Base-by-base conservation (phyloP, 306 rosid species). In the Oemleria cerasiformis region DNA sequence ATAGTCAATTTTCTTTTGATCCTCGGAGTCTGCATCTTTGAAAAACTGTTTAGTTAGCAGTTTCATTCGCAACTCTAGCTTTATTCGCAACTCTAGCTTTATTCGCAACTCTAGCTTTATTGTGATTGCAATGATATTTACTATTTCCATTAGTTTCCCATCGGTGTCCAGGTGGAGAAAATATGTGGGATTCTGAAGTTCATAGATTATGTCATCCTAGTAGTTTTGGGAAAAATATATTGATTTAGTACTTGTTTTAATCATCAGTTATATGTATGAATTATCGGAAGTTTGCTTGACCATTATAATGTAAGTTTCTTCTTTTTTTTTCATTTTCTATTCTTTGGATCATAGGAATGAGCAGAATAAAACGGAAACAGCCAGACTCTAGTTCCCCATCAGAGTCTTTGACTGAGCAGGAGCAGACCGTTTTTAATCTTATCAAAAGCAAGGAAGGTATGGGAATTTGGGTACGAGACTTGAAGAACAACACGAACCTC, bases 381-480 rank as follows among this genome's bases (percentile, higher is more conserved):
- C 84, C 67, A 38, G 90, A 86, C 6, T 67, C 81, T 44, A 69
- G 57, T 43, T 44, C 78, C 13, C 73, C 63, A 7, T 45, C 73
- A 1, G 79, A 17, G 14, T 72, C 84, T 67, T 68, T 92, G 75
- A 75, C 88, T 1, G 85, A 79, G 3, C 83, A 70, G 4, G 96
- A 92, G 68, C 72, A 67, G 23, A 30, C 70, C 25, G 71, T 90
- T 10, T 84, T 82, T 74, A 70, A 82, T 57, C 80, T 87, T 47
- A 86, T 92, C 58, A 48, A 62, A 67, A 70, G 91, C 77, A 88
- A 79, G 76, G 65, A 72, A 62, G 82, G 77, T 78, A 75, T 85
- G 87, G 92, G 85, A 38, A 90, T 92, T 45, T 85, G 96, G 90
- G 73, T 68, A 14, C 66, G 70, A 16, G 96, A 92, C 73, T 51